Base-by-base conservation (phyloP, 768 basidiomycete genomes). In the Lactarius deliciosus region DNA sequence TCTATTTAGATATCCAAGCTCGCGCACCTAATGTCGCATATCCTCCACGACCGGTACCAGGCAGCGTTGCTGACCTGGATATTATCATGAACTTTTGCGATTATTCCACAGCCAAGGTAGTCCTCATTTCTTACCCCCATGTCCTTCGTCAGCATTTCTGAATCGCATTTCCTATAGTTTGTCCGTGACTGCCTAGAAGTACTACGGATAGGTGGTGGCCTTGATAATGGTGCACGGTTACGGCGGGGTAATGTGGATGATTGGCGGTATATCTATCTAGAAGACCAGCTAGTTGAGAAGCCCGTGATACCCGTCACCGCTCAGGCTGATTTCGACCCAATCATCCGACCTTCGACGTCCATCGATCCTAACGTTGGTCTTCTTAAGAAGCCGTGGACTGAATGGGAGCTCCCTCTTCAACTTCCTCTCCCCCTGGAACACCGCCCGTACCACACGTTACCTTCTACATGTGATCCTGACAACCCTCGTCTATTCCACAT, bases 131-230 rank as follows among this genome's bases (percentile, higher is more conserved):
- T 25, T 34, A 13, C 2, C 43, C 6, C 50, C 34, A 30, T 70
- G 41, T 15, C 28, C 40, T 54, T 34, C 50, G 76, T 68, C 34
- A 28, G 16, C 30, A 63, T 57, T 32, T 20, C 47, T 60, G 43
- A 57, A 11, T 40, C 3, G 25, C 50, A 32, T 63, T 63, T 45
- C 47, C 18, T 47, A 34, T 74, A 97, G 92, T 96, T 92, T 78
- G 96, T 98, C n/a, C 88, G 96, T 47, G 97, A 98, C 75, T 99
- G 97, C 73, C 81, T 99, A 47, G 96, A 98, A 76, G 88, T 96
- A 55, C 83, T 99, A 32, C 86, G 96, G n/a, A 79, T 95, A 15
- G 96, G 96, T 3, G 92, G 84, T 8, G 91, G 93, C 18, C 82
- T 98, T 55, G 96, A 99, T 74, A 89, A 90, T 60, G 89, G 87